Evolutionary conservation across 129 eudicot species (phyloP).

Genomic region (Flaveria brownii): DNA sequence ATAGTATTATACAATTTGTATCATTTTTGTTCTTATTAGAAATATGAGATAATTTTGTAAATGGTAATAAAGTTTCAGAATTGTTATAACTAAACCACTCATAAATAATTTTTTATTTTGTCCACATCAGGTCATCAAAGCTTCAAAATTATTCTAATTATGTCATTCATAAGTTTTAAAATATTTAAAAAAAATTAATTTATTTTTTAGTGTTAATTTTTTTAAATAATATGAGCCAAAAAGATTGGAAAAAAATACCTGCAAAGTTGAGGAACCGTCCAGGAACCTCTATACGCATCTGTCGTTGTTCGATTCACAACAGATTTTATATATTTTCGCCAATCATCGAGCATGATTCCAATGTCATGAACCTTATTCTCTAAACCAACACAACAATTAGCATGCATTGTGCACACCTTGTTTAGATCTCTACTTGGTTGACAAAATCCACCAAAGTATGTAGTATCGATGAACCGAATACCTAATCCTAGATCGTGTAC

Average conservation of each 20-base stretch:
- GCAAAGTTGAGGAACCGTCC: constrained; percentile 30
- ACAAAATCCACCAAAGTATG: constrained; percentile 33
- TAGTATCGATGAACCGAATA: constrained; percentile 23
- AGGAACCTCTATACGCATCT: not conserved
- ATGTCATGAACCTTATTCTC: constrained; percentile 30
- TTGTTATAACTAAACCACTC: no score
- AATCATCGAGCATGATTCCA: constrained; percentile 16
- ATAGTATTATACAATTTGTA: no score
- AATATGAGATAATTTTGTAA: no score
- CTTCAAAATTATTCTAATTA: no score
- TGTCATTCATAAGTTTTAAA: no score
- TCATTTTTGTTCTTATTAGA: no score
- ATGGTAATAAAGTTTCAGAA: no score
- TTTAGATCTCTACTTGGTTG: constrained; percentile 21
- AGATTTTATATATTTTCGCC: constrained; percentile 17
- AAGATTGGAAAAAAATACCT: not conserved
- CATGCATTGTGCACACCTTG: constrained; percentile 32
- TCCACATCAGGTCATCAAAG: no score
- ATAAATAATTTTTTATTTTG: no score
- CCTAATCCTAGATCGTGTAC: not conserved
- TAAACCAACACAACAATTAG: constrained; percentile 31
- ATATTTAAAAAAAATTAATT: no score
- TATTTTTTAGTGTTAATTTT: no score
- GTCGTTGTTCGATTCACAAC: not conserved
- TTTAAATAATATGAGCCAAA: not conserved